These are phyloP conservation scores for Moricandia arvensis DNA, from an alignment of 345 rosid species.

Conservation along the genomic window DNA sequence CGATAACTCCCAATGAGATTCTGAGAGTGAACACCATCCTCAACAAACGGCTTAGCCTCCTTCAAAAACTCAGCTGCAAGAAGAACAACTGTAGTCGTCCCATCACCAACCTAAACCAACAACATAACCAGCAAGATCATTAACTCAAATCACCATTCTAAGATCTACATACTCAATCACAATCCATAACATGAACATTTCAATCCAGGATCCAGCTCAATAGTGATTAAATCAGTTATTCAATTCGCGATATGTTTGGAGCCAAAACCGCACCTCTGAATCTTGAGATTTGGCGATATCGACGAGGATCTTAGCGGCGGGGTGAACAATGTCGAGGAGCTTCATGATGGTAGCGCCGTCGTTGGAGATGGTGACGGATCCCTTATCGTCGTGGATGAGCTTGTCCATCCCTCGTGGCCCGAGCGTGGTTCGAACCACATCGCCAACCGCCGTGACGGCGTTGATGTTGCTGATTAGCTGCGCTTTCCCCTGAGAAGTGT, in stretches of 20 bases:
- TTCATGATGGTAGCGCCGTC: slow-evolving; percentile 99
- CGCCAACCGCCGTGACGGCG: slow-evolving; percentile 91
- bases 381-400: slow-evolving; percentile 95
- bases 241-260: too few species aligned
- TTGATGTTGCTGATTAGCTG: slow-evolving; percentile 96
- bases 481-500: slow-evolving; percentile 94
- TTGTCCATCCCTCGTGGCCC: slow-evolving; percentile 99
- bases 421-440: slow-evolving; percentile 83
- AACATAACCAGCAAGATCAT: neutral
- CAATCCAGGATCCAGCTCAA: slow-evolving; percentile 20
- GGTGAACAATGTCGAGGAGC: slow-evolving; percentile 91
- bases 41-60: slow-evolving; percentile 97
- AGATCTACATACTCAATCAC: too few species aligned
- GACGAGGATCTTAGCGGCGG: slow-evolving; percentile 98
- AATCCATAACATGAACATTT: neutral
- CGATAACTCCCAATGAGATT: slow-evolving; percentile 88
- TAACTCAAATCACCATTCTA: slow-evolving; percentile 11
- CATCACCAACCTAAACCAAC: slow-evolving; percentile 85
- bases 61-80: slow-evolving; percentile 90
- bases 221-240: neutral
- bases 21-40: slow-evolving; percentile 97
- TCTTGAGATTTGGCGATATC: slow-evolving; percentile 99
- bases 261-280: slow-evolving; percentile 68
- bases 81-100: slow-evolving; percentile 94
- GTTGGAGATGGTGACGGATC: slow-evolving; percentile 88